phyloP scores from a whole-genome alignment of 2,329 filamentous ascomycete species.

The Venturia carpophila region DNA sequence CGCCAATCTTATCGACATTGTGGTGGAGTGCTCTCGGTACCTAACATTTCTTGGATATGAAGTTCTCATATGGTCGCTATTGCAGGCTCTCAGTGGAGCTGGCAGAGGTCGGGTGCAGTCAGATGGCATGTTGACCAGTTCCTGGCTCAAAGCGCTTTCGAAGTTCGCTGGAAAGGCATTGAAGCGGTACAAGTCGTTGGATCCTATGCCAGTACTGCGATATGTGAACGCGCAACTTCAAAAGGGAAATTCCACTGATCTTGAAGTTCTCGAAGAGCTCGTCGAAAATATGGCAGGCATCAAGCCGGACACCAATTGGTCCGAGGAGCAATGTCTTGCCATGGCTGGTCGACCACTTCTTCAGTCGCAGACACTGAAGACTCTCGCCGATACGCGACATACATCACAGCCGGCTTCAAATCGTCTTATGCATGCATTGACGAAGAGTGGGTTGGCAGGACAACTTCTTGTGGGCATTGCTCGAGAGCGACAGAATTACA shows the following conservation, averaged over 20 bases:
- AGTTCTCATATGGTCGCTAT: conserved; percentile 83
- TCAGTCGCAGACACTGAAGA: conserved; percentile 70
- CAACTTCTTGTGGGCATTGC: conserved; percentile 83
- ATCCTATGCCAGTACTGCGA: conserved; percentile 75
- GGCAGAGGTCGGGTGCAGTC: conserved; percentile 53
- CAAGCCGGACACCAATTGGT: conserved; percentile 77
- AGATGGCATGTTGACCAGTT: conserved; percentile 69
- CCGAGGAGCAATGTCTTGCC: conserved; percentile 75
- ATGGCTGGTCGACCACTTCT: conserved; percentile 81
- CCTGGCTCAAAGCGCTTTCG: conserved; percentile 84
- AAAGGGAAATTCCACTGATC: conserved; percentile 75
- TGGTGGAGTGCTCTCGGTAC: conserved; percentile 90
- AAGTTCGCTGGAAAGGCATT: conserved; percentile 89
- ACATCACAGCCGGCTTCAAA: conserved; percentile 66
- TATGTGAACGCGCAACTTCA: conserved; percentile 82
- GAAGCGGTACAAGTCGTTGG: conserved; percentile 74
- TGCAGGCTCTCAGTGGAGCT: conserved; percentile 59
- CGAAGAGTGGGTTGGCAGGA: conserved; percentile 68
- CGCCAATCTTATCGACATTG: conserved; percentile 86
- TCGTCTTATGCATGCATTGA: conserved; percentile 70
- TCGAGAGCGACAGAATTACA: conserved; percentile 80
- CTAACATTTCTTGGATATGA: conserved; percentile 91
- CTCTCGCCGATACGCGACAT: conserved; percentile 74
- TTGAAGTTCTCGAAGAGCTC: conserved; percentile 85
- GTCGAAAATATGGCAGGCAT: conserved; percentile 92